Conservation (phyloP, 176 grass and related monocot species). For the Aegilops sharonensis region DNA sequence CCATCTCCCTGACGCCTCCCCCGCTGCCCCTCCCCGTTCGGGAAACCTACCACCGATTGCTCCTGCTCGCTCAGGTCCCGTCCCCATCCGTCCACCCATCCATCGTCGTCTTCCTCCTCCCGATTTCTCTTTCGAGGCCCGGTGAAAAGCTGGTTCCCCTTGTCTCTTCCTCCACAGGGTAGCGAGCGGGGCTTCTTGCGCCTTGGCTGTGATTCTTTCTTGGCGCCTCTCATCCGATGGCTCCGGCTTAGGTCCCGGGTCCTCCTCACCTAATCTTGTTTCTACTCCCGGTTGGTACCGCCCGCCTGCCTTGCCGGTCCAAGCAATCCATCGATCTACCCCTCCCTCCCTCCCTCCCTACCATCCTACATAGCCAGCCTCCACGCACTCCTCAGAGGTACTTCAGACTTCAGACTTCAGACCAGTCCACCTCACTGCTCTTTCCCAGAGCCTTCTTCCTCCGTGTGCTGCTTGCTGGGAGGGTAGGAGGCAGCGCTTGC, state of each 20-base stretch:
- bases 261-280: slow-evolving; percentile 53
- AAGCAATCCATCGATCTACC: neutral
- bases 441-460: neutral
- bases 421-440: neutral
- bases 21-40: neutral
- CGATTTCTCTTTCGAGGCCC: neutral
- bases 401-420: neutral
- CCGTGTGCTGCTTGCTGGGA: neutral
- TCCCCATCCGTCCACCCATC: neutral
- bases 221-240: neutral
- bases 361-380: neutral
- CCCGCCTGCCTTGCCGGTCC: slow-evolving; percentile 13
- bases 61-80: neutral
- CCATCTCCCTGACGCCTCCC: neutral
- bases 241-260: slow-evolving; percentile 12
- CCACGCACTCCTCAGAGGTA: no score
- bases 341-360: neutral
- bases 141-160: slow-evolving; percentile 8
- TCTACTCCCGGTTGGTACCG: slow-evolving; percentile 43
- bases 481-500: slow-evolving; percentile 11
- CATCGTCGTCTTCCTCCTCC: neutral
- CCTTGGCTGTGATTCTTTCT: slow-evolving; percentile 30
- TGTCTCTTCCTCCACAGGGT: slow-evolving; percentile 26
- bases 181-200: neutral
- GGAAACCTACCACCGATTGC: neutral